Evolutionary conservation across 2,329 filamentous ascomycete genomes (phyloP).

Genomic region (Fusarium hainanense): DNA sequence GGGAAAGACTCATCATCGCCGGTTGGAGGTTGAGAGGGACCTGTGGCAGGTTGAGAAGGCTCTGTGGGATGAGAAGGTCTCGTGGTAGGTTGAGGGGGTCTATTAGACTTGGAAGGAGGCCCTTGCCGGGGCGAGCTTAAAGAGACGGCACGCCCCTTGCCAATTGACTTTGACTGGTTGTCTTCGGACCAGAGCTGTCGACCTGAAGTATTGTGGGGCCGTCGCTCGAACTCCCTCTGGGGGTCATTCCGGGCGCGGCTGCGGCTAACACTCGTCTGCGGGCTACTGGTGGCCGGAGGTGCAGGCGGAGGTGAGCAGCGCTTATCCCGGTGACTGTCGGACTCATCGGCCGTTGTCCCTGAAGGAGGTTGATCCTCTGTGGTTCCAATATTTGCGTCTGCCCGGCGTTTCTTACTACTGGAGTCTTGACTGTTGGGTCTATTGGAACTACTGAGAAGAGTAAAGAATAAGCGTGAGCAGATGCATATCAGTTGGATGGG

Average conservation of each 20-base stretch:
- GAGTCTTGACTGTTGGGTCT: slow-evolving; percentile 3
- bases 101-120: background rate
- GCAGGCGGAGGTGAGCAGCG: slow-evolving; percentile 46
- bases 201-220: slow-evolving; percentile 28
- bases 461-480: slow-evolving; percentile 2
- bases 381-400: slow-evolving; percentile 4
- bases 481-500: background rate
- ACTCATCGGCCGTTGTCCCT: background rate
- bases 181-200: slow-evolving; percentile 49
- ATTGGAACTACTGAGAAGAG: background rate
- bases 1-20: slow-evolving; percentile 18
- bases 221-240: slow-evolving; percentile 38
- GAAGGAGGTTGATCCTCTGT: background rate
- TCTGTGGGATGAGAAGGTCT: slow-evolving; percentile 8
- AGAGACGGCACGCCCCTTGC: slow-evolving; percentile 12
- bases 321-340: slow-evolving; percentile 39
- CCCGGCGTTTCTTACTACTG: slow-evolving; percentile 14
- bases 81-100: background rate
- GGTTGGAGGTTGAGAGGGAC: background rate
- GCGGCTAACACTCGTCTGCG: slow-evolving; percentile 26
- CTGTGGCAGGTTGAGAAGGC: slow-evolving; percentile 1
- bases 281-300: slow-evolving; percentile 5
- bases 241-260: slow-evolving; percentile 27
- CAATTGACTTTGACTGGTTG: slow-evolving; percentile 26
- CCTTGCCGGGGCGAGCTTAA: slow-evolving; percentile 6